phyloP scores from a whole-genome alignment of 768 basidiomycete genomes.

The Sporobolomyces roseus region DNA sequence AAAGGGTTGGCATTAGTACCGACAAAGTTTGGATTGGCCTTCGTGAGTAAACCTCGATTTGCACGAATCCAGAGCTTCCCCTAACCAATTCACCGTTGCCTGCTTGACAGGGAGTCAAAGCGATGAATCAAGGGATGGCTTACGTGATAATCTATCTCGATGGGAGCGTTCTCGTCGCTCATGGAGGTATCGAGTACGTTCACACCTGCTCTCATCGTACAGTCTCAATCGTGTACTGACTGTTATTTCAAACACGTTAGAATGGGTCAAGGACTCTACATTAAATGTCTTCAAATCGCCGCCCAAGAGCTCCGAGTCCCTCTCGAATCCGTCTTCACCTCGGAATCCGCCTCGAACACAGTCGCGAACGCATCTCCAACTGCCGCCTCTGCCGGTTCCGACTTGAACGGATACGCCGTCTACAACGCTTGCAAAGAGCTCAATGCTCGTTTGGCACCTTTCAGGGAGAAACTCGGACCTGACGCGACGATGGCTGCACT shows the following conservation, averaged over 20 bases:
- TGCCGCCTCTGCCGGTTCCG: conserved; percentile 28
- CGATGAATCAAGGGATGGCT: conserved; percentile 35
- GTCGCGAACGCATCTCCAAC: conserved; percentile 43
- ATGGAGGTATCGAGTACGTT: conserved; percentile 46
- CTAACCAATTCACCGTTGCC: too few relatives aligned
- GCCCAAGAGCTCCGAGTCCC: conserved; percentile 43
- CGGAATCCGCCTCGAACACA: conserved; percentile 42
- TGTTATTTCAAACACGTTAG: too few relatives aligned
- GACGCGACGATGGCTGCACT: conserved; percentile 40
- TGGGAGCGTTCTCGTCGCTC: conserved; percentile 43
- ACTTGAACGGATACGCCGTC: conserved; percentile 42
- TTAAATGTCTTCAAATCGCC: conserved; percentile 43
- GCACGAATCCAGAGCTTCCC: not conserved
- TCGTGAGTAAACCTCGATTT: conserved; percentile 22
- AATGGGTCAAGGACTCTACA: conserved; percentile 41
- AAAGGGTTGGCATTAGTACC: conserved; percentile 41
- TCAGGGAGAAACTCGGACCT: conserved; percentile 36
- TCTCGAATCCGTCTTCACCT: conserved; percentile 42
- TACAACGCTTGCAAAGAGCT: conserved; percentile 45
- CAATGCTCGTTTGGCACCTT: conserved; percentile 41
- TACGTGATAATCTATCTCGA: conserved; percentile 40
- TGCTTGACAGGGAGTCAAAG: conserved; percentile 16
- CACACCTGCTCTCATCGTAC: too few relatives aligned
- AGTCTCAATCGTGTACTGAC: too few relatives aligned
- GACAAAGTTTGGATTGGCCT: conserved; percentile 43